Conservation (phyloP, 1,284 basidiomycete genomes). For the Wallemia ichthyophaga region DNA sequence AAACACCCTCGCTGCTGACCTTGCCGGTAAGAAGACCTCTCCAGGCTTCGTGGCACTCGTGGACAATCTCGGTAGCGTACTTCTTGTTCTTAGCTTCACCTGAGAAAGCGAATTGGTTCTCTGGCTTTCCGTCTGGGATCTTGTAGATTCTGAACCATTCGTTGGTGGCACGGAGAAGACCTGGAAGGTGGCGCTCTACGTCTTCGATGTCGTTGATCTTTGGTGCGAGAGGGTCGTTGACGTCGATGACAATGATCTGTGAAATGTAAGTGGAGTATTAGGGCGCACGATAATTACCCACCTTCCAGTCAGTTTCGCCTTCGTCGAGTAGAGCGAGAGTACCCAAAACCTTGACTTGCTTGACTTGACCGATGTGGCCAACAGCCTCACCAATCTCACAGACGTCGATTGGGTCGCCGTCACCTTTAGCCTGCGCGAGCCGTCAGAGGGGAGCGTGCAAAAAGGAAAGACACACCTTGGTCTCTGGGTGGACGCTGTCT, state of each 20-base stretch:
- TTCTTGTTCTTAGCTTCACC: constrained; percentile 99
- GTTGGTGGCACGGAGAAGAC: constrained; percentile 80
- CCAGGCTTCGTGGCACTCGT: constrained; percentile 98
- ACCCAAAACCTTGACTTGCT: constrained; percentile 99
- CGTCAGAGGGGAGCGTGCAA: not conserved
- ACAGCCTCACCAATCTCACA: constrained; percentile 99
- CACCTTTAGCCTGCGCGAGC: constrained; percentile 41
- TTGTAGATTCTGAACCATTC: constrained; percentile 99
- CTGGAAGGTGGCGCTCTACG: constrained; percentile 91
- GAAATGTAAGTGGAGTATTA: not conserved
- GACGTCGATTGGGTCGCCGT: constrained; percentile 98
- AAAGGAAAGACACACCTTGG: constrained; percentile 25
- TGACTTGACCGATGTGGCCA: constrained; percentile 88
- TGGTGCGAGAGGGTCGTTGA: constrained; percentile 78
- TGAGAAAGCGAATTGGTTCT: constrained; percentile 97
- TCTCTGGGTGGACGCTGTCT: constrained; percentile 57
- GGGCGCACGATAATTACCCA: not conserved
- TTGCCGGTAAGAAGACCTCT: constrained; percentile 70
- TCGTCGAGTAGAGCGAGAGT: constrained; percentile 98
- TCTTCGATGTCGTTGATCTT: constrained; percentile 99
- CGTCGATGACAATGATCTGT: constrained; percentile 66
- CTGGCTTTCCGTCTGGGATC: constrained; percentile 84
- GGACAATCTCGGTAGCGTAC: constrained; percentile 93
- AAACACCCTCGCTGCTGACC: constrained; percentile 35
- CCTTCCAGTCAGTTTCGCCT: constrained; percentile 97